Evolutionary conservation across 371 early-diverging fungal genomes (phyloP).

Genomic region (Lichtheimia hyalospora): DNA sequence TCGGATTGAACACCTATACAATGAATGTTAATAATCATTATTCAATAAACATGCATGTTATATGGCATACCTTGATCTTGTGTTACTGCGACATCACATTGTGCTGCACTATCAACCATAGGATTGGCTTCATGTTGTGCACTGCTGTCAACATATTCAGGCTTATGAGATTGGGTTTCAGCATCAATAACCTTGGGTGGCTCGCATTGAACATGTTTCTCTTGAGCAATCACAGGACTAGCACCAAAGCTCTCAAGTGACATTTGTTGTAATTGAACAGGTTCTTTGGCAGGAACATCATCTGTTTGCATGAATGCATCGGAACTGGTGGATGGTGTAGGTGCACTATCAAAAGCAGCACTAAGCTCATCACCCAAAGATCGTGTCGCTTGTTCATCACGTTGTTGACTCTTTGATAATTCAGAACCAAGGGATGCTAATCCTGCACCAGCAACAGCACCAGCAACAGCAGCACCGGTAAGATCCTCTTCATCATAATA

Average conservation of each 20-base stretch:
- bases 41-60: not conserved
- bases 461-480: not conserved
- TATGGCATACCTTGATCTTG: constrained; percentile 14
- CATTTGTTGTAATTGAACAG: not conserved
- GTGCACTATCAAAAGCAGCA: constrained; percentile 8
- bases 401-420: constrained; percentile 24
- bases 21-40: not conserved
- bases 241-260: not conserved
- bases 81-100: constrained; percentile 5
- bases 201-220: not conserved
- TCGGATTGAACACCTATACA: constrained; percentile 5
- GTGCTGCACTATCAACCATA: not conserved
- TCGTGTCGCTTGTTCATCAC: constrained; percentile 16
- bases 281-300: not conserved
- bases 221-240: not conserved
- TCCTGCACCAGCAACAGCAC: constrained; percentile 7
- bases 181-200: constrained; percentile 1
- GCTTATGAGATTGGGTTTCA: constrained; percentile 5
- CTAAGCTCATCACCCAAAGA: constrained; percentile 33
- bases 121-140: constrained; percentile 1
- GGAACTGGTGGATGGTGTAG: constrained; percentile 1
- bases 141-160: constrained; percentile 6
- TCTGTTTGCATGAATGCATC: constrained; percentile 3
- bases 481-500: constrained; percentile 19
- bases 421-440: constrained; percentile 30